Conservation (phyloP, 768 basidiomycete species). For the Mycena kentingensis region DNA sequence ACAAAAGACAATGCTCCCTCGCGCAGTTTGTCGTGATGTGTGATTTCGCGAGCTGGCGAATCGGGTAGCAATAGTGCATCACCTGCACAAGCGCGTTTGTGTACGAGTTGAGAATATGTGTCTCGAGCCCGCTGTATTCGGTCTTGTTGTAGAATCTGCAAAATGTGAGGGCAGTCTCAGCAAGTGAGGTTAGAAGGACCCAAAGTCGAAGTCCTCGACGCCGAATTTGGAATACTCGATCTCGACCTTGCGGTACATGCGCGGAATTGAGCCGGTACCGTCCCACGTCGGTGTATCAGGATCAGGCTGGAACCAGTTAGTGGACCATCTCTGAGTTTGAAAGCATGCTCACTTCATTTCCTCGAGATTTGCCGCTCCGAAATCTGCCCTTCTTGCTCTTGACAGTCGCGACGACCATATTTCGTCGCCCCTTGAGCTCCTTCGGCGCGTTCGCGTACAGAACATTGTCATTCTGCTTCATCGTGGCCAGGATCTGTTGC, state of each 20-base stretch:
- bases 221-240: conserved; percentile 99
- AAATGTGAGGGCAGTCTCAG: background rate
- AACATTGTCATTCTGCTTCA: conserved; percentile 87
- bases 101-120: conserved; percentile 96
- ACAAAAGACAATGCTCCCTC: conserved; percentile 90
- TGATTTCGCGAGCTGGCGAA: conserved; percentile 82
- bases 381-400: conserved; percentile 71
- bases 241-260: conserved; percentile 87
- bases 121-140: conserved; percentile 87
- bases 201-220: conserved; percentile 98
- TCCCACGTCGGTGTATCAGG: conserved; percentile 56
- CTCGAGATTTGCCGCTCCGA: conserved; percentile 72
- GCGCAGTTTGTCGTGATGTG: conserved; percentile 89
- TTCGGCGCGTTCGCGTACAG: conserved; percentile 88
- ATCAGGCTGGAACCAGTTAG: conserved; percentile 41
- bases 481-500: conserved; percentile 67
- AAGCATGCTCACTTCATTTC: conserved; percentile 43
- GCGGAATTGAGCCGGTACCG: conserved; percentile 65
- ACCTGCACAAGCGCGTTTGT: conserved; percentile 60
- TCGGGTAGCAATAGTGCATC: conserved; percentile 81
- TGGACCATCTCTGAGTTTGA: conserved; percentile 9
- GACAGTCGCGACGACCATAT: conserved; percentile 60
- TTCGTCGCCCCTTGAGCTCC: conserved; percentile 81
- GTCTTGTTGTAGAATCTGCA: conserved; percentile 93
- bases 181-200: conserved; percentile 34